Conservation (phyloP, 768 basidiomycete species). For the Gymnopilus dilepis region DNA sequence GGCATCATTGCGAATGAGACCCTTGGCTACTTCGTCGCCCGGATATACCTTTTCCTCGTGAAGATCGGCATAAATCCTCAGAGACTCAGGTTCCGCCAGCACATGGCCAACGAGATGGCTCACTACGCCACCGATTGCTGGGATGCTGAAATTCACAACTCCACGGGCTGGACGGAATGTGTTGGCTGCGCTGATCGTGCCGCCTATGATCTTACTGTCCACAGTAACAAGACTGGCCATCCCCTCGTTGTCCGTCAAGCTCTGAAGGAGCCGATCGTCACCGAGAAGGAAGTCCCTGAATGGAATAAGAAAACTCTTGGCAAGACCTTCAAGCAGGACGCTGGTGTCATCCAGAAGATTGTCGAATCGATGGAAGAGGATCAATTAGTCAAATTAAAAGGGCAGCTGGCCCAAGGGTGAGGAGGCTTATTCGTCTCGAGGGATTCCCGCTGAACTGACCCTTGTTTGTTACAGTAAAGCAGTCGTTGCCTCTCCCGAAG, state of each 20-base stretch:
- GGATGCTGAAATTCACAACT: slow-evolving; percentile 98
- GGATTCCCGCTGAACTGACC: background rate
- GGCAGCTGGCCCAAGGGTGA: slow-evolving; percentile 77
- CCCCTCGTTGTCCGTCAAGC: slow-evolving; percentile 86
- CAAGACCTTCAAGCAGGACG: slow-evolving; percentile 87
- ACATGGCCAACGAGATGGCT: slow-evolving; percentile 95
- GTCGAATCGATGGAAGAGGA: slow-evolving; percentile 73
- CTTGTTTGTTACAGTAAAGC: slow-evolving; percentile 48
- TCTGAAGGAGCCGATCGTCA: slow-evolving; percentile 83
- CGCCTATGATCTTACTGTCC: slow-evolving; percentile 77
- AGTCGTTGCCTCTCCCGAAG: slow-evolving; percentile 61
- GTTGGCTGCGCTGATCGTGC: slow-evolving; percentile 95
- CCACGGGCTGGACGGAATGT: slow-evolving; percentile 95
- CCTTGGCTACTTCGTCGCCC: slow-evolving; percentile 94
- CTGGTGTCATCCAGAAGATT: slow-evolving; percentile 62
- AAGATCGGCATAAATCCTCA: slow-evolving; percentile 89
- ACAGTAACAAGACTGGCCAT: slow-evolving; percentile 78
- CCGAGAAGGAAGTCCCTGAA: slow-evolving; percentile 77
- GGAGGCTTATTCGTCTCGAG: slow-evolving; percentile 28
- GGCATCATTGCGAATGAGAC: slow-evolving; percentile 96
- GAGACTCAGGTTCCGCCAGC: slow-evolving; percentile 92
- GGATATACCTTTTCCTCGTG: slow-evolving; percentile 87
- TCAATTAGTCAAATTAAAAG: slow-evolving; percentile 67
- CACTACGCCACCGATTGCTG: slow-evolving; percentile 99
- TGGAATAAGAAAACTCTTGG: slow-evolving; percentile 93